These are phyloP conservation scores for Microsporum audouinii DNA, from an alignment of 2,329 filamentous ascomycete genomes.

Conservation along the genomic window DNA sequence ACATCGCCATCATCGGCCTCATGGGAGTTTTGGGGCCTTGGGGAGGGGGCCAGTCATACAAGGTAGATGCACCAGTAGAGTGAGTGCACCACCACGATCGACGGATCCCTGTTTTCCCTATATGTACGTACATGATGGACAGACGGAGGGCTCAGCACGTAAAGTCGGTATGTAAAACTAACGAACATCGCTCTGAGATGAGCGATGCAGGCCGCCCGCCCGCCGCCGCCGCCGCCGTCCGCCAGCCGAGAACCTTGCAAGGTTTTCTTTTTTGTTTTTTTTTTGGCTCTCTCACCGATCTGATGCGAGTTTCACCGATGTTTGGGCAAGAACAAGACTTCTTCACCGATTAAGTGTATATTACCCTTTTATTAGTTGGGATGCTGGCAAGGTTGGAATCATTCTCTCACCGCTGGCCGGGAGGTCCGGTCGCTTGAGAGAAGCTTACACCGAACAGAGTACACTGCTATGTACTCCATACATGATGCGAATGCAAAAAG, in stretches of 20 bases:
- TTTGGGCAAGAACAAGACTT: not conserved
- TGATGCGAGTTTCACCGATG: slow-evolving; percentile 1
- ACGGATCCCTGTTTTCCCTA: too few relatives aligned
- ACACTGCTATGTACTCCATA: too few relatives aligned
- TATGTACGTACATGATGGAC: too few relatives aligned
- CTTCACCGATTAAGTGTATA: not conserved
- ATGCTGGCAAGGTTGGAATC: not conserved
- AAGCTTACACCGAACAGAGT: not conserved
- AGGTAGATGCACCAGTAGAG: not conserved
- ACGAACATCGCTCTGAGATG: not conserved
- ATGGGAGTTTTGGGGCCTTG: not conserved
- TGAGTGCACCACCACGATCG: too few relatives aligned
- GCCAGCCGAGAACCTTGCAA: not conserved
- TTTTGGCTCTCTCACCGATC: not conserved
- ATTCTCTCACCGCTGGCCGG: not conserved
- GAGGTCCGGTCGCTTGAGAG: not conserved
- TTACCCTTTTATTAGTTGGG: not conserved
- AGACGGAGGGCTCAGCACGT: not conserved
- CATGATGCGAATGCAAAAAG: too few relatives aligned
- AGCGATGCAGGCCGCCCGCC: slow-evolving; percentile 1
- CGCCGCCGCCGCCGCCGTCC: not conserved
- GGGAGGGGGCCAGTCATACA: not conserved
- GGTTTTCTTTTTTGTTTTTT: not conserved
- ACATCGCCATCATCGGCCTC: not conserved
- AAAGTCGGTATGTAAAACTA: not conserved